Evolutionary conservation across 371 early-diverging fungal species (phyloP).

Genomic region (Mortierella sp.): DNA sequence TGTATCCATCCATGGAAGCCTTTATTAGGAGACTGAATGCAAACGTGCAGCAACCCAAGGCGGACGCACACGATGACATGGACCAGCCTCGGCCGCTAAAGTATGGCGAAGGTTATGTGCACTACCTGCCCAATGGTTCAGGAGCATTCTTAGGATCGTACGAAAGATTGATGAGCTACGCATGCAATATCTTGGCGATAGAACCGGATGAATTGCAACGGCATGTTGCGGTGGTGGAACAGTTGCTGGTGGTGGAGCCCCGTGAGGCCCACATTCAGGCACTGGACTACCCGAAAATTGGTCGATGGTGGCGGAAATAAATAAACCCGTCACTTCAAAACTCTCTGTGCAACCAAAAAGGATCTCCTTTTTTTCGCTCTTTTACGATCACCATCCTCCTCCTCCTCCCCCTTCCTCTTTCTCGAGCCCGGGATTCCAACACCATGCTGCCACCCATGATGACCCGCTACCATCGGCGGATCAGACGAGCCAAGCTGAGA

Average conservation of each 20-base stretch:
- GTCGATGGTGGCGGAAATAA: too few relatives aligned
- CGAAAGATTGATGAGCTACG: constrained; percentile 27
- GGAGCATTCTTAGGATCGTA: constrained; percentile 25
- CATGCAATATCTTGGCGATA: constrained; percentile 17
- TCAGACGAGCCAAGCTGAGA: constrained; percentile 59
- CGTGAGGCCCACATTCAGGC: not conserved
- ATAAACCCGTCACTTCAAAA: too few relatives aligned
- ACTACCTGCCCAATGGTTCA: constrained; percentile 10
- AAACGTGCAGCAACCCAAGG: constrained; percentile 6
- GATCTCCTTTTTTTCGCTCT: constrained; percentile 3
- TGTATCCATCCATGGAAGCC: constrained; percentile 10
- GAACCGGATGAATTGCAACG: constrained; percentile 7
- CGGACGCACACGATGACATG: not conserved
- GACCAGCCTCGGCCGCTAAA: constrained; percentile 13
- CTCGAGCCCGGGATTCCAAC: not conserved
- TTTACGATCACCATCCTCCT: not conserved
- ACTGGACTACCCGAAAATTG: too few relatives aligned
- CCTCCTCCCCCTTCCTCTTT: constrained; percentile 1
- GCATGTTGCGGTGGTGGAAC: constrained; percentile 8
- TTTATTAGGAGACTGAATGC: constrained; percentile 25
- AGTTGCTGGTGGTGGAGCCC: not conserved
- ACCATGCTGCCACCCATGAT: constrained; percentile 47
- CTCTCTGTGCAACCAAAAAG: too few relatives aligned
- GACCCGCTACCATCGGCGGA: constrained; percentile 57
- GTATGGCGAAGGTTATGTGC: constrained; percentile 32